These are phyloP conservation scores for Teratosphaeria epicoccoides DNA, from an alignment of 2,329 filamentous ascomycete genomes.

Conservation along the genomic window DNA sequence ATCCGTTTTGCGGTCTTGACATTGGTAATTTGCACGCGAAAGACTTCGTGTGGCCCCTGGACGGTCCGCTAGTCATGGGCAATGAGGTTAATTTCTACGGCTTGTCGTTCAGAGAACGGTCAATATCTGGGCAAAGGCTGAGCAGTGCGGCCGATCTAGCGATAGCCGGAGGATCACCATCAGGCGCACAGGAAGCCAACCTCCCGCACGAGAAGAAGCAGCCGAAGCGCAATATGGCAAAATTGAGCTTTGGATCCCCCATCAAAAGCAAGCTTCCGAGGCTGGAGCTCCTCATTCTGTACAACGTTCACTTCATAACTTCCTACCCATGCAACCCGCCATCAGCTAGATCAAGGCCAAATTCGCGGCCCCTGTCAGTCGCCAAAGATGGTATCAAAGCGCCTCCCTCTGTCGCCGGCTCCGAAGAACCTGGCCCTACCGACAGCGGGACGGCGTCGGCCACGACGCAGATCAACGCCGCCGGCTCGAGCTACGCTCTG, in stretches of 20 bases:
- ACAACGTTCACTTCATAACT: constrained; percentile 45
- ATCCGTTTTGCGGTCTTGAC: constrained; percentile 22
- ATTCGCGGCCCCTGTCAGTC: constrained; percentile 1
- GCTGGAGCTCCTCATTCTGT: constrained; percentile 31
- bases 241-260: constrained; percentile 26
- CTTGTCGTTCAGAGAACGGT: constrained; percentile 5
- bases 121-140: constrained; percentile 3
- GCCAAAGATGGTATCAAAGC: not conserved
- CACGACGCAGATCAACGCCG: not conserved
- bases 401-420: not conserved
- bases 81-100: constrained; percentile 19
- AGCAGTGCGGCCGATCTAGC: not conserved
- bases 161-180: not conserved
- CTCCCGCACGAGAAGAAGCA: not conserved
- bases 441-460: not conserved
- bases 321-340: constrained; percentile 39
- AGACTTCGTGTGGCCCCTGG: constrained; percentile 30
- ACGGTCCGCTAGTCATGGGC: constrained; percentile 21
- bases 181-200: not conserved
- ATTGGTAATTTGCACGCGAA: constrained; percentile 11
- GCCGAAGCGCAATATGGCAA: constrained; percentile 1
- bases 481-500: not conserved
- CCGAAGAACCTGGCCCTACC: not conserved
- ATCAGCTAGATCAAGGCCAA: not conserved
- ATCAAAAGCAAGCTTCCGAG: constrained; percentile 8